These are phyloP conservation scores for Linnemannia zychae DNA, from an alignment of 192 early-diverging fungal genomes.

Conservation along the genomic window DNA sequence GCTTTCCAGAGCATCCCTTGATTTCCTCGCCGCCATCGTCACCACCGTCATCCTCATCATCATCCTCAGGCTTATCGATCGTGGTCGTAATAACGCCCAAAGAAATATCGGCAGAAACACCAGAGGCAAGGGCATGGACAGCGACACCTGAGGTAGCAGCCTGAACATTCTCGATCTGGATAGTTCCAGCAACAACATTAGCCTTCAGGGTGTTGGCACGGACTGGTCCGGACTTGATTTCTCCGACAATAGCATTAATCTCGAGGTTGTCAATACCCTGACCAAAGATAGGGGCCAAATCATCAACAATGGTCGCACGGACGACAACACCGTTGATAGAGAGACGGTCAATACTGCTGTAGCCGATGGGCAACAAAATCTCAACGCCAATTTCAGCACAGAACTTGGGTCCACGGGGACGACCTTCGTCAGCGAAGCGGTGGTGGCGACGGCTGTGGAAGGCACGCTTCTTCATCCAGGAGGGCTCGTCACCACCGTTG, in stretches of 20 bases:
- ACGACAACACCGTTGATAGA: conserved; percentile 25
- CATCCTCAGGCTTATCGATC: conserved; percentile 1
- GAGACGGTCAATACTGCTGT: conserved; percentile 3
- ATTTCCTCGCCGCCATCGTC: conserved; percentile 5
- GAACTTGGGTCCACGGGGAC: conserved; percentile 6
- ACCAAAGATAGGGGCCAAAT: background rate
- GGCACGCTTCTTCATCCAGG: conserved; percentile 12
- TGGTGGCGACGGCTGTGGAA: background rate
- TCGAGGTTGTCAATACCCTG: background rate
- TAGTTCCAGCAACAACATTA: conserved; percentile 1
- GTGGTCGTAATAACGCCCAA: conserved; percentile 12
- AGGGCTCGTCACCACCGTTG: conserved; percentile 6
- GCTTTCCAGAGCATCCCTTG: background rate
- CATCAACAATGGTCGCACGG: conserved; percentile 2
- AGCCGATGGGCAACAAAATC: conserved; percentile 16
- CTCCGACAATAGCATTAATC: conserved; percentile 14
- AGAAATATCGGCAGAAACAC: background rate
- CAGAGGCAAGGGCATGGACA: background rate
- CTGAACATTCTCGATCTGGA: conserved; percentile 15
- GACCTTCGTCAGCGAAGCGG: background rate
- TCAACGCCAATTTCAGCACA: conserved; percentile 33
- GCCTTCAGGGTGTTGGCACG: conserved; percentile 17
- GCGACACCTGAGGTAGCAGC: conserved; percentile 9
- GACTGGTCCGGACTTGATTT: conserved; percentile 24
- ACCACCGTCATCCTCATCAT: conserved; percentile 11